A percentile compares a stretch with the other conserved stretches of the same genome.
Evolutionary conservation across 495 filamentous ascomycete genomes (phyloP).

Genomic region (Xylaria intraflava): DNA sequence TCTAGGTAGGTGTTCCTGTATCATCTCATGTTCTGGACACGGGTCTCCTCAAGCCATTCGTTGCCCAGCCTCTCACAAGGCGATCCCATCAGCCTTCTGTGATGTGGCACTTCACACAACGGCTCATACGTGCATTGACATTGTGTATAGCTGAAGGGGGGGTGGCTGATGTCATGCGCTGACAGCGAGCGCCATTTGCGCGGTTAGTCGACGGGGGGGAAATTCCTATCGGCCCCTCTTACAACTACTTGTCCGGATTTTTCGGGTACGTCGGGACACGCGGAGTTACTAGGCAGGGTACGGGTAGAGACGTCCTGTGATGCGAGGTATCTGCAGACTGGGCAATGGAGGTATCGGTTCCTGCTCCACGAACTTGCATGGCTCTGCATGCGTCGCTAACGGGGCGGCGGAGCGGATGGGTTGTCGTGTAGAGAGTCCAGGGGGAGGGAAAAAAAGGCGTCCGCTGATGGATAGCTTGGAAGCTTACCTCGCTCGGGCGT

Average conservation of each 20-base stretch:
- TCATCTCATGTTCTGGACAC: neutral
- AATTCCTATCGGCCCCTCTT: neutral
- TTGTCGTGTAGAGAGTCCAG: too few species aligned
- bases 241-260: neutral
- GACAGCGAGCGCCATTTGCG: neutral
- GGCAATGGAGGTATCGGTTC: neutral
- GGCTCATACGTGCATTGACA: too few species aligned
- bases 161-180: neutral
- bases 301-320: slow-evolving; percentile 4
- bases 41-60: neutral
- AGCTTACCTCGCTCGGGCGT: neutral
- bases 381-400: neutral
- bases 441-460: too few species aligned
- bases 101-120: too few species aligned
- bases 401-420: neutral
- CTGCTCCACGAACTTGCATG: neutral
- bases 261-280: neutral
- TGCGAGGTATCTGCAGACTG: slow-evolving; percentile 7
- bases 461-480: too few species aligned
- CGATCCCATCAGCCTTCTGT: too few species aligned
- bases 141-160: too few species aligned
- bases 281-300: neutral
- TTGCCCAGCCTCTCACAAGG: neutral
- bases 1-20: neutral
- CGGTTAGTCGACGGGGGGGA: neutral